Evolutionary conservation across 768 basidiomycete species (phyloP), one percentile per base, ranked within the genome.

Genomic region (Trametopsis cervina): DNA sequence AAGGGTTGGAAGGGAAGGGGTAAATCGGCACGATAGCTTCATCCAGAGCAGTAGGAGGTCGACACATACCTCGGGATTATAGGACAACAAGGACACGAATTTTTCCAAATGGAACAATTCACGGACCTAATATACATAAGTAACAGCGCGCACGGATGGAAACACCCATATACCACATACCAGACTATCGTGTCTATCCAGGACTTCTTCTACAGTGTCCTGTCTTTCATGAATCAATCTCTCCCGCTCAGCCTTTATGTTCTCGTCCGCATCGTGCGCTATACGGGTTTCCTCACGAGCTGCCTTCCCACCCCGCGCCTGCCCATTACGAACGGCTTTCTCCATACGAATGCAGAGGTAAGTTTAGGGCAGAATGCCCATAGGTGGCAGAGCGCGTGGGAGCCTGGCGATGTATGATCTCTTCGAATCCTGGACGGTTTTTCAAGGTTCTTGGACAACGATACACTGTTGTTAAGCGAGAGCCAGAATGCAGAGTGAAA

Each of bases 41-140:
- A n/a, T 40, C 22, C 17, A 11, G 39, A 23, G 11, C 22, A 4
- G 18, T 24, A 18, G n/a, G 23, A 43, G 10, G 24, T 7, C 27
- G 36, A 4, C 45, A 60, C 78, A 29, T 52, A 87, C 86, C 64
- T 70, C 63, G 7, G 92, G 93, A 64, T 94, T 76, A 62, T 81
- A 97, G 17, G 71, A 73, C 27, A 92, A 66, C 69, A 95, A 72
- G 21, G 77, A 81, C 2, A 80, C 76, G 60, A 86, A 94, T 49
- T 83, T 72, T 54, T 93, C 85, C 66, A 95, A 73, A 60, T 97
- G 93, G 64, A 94, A 97, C 50, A 79, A 72, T 65, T 97, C 90
- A 51, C 93, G 79, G 41, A 95, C 74, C 85, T 91, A 52, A 36
- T 18, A 26, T 15, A 13, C n/a, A 39, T 44, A 12, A 27, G 26